phyloP scores from a whole-genome alignment of 495 filamentous ascomycete species.

The Daldinia grandis region DNA sequence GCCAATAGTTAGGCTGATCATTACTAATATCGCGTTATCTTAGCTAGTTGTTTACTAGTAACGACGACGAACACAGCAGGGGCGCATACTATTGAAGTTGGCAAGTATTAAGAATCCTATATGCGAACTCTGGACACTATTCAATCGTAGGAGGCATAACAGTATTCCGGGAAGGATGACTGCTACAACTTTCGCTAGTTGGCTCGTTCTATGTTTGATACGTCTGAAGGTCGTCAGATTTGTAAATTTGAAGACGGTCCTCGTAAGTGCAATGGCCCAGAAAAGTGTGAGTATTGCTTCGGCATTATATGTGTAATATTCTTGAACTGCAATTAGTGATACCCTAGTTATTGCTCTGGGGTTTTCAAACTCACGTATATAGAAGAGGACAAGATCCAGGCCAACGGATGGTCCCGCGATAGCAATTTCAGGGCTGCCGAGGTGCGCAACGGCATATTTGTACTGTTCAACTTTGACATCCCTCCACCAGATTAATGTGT shows the following conservation, averaged over 20 bases:
- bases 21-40: slow-evolving; percentile 43
- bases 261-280: slow-evolving; percentile 54
- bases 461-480: slow-evolving; percentile 55
- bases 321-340: slow-evolving; percentile 35
- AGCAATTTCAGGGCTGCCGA: slow-evolving; percentile 54
- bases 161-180: slow-evolving; percentile 49
- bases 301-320: slow-evolving; percentile 61
- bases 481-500: slow-evolving; percentile 54
- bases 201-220: slow-evolving; percentile 40
- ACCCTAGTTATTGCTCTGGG: too few relatives aligned
- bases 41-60: background rate
- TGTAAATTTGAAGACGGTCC: slow-evolving; percentile 49
- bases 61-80: background rate
- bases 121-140: slow-evolving; percentile 41
- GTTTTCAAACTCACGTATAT: slow-evolving; percentile 49
- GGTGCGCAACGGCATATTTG: slow-evolving; percentile 46
- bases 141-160: slow-evolving; percentile 49
- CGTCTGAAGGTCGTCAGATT: slow-evolving; percentile 22
- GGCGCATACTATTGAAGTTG: slow-evolving; percentile 52
- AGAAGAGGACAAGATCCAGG: slow-evolving; percentile 56
- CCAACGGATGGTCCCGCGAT: slow-evolving; percentile 56
- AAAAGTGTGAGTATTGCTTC: slow-evolving; percentile 57
- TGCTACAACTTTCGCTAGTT: slow-evolving; percentile 49
- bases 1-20: slow-evolving; percentile 51
- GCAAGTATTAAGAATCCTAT: slow-evolving; percentile 51